Conservation (phyloP, 768 basidiomycete species). For the Lepiota venenata region DNA sequence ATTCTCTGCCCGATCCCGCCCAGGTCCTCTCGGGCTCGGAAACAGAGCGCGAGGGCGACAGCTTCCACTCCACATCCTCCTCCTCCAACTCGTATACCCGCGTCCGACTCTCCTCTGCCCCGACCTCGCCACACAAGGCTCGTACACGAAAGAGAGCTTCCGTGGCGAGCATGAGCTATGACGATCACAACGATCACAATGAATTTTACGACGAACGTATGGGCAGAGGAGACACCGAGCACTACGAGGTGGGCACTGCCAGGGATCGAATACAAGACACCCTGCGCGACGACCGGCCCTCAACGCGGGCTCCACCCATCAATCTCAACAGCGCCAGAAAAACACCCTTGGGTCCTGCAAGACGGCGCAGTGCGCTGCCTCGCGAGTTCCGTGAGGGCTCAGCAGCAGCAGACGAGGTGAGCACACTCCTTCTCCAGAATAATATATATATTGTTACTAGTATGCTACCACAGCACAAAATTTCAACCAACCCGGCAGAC, state of each 20-base stretch:
- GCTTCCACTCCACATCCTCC: constrained; percentile 22
- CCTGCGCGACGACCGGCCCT: constrained; percentile 42
- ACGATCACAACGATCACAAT: constrained; percentile 23
- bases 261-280: constrained; percentile 20
- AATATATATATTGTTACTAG: constrained; percentile 24
- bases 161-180: constrained; percentile 23
- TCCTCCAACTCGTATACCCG: constrained; percentile 17
- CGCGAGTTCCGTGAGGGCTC: constrained; percentile 37
- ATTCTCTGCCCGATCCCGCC: constrained; percentile 15
- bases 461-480: constrained; percentile 21
- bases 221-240: neutral
- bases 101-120: constrained; percentile 25
- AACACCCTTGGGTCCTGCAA: constrained; percentile 34
- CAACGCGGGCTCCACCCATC: constrained; percentile 47
- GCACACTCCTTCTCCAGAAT: constrained; percentile 36
- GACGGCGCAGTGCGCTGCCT: constrained; percentile 40
- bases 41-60: constrained; percentile 66
- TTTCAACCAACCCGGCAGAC: constrained; percentile 18
- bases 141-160: constrained; percentile 24
- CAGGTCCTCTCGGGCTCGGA: constrained; percentile 67
- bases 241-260: constrained; percentile 12
- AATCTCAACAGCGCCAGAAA: constrained; percentile 34
- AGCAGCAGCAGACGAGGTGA: constrained; percentile 15
- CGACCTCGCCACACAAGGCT: constrained; percentile 30
- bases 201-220: constrained; percentile 6